phyloP scores from a whole-genome alignment of 164 flowering plant genomes.

The Berberis vulgaris region DNA sequence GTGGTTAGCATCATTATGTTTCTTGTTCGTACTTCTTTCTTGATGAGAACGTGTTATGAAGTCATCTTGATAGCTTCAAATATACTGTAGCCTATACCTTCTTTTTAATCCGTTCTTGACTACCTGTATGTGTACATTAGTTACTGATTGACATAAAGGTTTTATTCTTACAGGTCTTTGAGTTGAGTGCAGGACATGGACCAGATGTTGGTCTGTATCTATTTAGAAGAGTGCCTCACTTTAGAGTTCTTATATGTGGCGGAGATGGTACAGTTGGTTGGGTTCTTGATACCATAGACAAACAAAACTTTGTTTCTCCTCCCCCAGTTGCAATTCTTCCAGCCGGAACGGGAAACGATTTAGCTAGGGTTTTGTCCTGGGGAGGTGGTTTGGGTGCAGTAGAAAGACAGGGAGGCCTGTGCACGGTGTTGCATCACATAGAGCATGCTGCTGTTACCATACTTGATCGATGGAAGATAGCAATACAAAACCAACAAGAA shows the following conservation, averaged over 20 bases:
- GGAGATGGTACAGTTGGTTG: conserved; percentile 99
- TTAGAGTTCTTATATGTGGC: conserved; percentile 93
- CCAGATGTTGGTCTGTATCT: conserved; percentile 86
- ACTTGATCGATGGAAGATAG: conserved; percentile 91
- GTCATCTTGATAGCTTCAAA: too few relatives aligned
- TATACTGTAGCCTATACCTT: too few relatives aligned
- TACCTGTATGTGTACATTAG: too few relatives aligned
- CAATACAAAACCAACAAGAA: conserved; percentile 52
- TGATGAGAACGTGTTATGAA: too few relatives aligned
- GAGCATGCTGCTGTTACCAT: conserved; percentile 98
- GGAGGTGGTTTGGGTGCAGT: conserved; percentile 96
- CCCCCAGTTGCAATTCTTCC: conserved; percentile 99
- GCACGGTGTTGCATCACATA: conserved; percentile 67
- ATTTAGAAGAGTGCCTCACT: conserved; percentile 85
- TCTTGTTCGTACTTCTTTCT: too few relatives aligned
- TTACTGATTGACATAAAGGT: background rate
- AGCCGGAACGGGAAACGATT: conserved; percentile 98
- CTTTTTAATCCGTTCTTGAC: too few relatives aligned
- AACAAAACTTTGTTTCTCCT: conserved; percentile 93
- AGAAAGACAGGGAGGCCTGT: conserved; percentile 95
- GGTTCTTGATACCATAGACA: conserved; percentile 92
- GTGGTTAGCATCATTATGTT: too few relatives aligned
- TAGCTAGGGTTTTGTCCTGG: conserved; percentile 93
- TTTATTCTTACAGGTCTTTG: conserved; percentile 53
- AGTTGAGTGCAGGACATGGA: conserved; percentile 76